Evolutionary conservation across 371 early-diverging fungal genomes (phyloP).

Genomic region (Actinomucor elegans): DNA sequence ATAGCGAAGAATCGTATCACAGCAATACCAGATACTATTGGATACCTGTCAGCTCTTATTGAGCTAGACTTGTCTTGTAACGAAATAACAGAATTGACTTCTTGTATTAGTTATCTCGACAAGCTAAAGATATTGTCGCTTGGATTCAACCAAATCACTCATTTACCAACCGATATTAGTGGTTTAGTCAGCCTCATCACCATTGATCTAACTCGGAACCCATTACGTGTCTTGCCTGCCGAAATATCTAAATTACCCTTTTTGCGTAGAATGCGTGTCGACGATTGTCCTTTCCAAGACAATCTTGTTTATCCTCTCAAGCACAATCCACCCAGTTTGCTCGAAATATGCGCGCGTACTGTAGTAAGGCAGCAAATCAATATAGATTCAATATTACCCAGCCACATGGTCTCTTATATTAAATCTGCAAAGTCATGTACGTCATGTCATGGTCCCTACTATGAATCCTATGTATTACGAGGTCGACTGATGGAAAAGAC

Average conservation of each 20-base stretch:
- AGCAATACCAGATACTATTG: constrained; percentile 62
- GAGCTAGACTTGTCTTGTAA: constrained; percentile 57
- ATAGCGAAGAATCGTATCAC: constrained; percentile 57
- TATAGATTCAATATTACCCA: constrained; percentile 44
- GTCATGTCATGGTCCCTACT: constrained; percentile 83
- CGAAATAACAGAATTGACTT: constrained; percentile 46
- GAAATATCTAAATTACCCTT: constrained; percentile 43
- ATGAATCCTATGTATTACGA: constrained; percentile 60
- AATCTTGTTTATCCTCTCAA: constrained; percentile 21
- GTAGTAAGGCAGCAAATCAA: constrained; percentile 63
- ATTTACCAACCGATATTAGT: constrained; percentile 66
- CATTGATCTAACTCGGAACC: constrained; percentile 64
- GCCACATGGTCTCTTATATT: constrained; percentile 60
- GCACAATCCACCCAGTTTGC: constrained; percentile 48
- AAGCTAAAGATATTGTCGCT: constrained; percentile 29
- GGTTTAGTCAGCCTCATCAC: constrained; percentile 56
- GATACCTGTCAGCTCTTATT: constrained; percentile 49
- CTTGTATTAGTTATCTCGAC: constrained; percentile 33
- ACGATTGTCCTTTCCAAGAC: constrained; percentile 41
- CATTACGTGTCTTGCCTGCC: constrained; percentile 34
- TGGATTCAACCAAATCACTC: constrained; percentile 5
- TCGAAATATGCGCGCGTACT: constrained; percentile 73
- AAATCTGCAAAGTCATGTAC: constrained; percentile 68
- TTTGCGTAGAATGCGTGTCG: constrained; percentile 50
- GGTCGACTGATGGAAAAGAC: constrained; percentile 61